Evolutionary conservation across 352 stramenopile species (phyloP), one percentile per base, ranked within the genome.

Genomic region (Globisporangium viniferum): DNA sequence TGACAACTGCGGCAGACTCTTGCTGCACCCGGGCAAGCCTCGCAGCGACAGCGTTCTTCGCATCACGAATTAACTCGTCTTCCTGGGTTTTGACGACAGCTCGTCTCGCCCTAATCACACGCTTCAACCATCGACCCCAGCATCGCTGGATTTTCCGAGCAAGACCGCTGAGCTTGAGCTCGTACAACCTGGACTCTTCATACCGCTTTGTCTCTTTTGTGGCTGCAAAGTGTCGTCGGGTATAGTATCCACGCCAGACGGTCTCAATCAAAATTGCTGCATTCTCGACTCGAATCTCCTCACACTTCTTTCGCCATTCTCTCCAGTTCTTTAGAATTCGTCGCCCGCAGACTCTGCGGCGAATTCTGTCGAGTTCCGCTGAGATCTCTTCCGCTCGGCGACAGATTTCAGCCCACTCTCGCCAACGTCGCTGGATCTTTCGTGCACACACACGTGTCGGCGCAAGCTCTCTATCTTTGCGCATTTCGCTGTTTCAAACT

Each of bases 1-100:
- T 71, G n/a, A 20, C 3, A 14, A 58, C 31, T 33, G 60, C 66
- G 6, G 64, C 64, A 51, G 49, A 41, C 67, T 67, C 41, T 33
- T 70, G 68, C n/a, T 55, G 18, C 29, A 10, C 12, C 24, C 27
- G 57, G n/a, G 15, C 7, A 5, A 68, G 18, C 1, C 8, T 39
- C 12, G 10, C 20, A 15, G 41, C 24, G 70, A 46, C 73, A 35
- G n/a, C 68, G 59, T 9, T 36, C 59, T 68, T 81, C 74, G 22
- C 61, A 15, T 64, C 74, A 48, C n/a, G 39, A 12, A 86, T 75
- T 33, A 86, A 58, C 18, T 73, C 64, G 35, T 73, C 62, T 51
- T 86, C 78, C 10, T 68, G 64, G 2, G 56, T 64, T 55, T 81
- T 78, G 12, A 84, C 73, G 55, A 41, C 53, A 39, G 68, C 67